These are phyloP conservation scores for Kodamaea restingae DNA, from an alignment of 805 yeast species.

Conservation along the genomic window DNA sequence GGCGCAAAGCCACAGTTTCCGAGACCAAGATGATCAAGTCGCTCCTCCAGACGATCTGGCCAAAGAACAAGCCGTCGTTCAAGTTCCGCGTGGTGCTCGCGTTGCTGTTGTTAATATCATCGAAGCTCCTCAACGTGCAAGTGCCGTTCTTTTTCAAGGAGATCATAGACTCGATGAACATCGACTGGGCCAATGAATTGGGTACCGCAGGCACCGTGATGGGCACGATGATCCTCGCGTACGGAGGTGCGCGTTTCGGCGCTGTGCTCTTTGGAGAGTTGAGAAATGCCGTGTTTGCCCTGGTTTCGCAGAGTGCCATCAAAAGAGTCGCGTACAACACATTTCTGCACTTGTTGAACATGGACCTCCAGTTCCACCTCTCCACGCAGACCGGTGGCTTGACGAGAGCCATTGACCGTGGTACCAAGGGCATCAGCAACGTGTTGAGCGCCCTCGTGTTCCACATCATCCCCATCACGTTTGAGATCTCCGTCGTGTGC, in stretches of 20 bases:
- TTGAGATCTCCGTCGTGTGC: conserved; percentile 89
- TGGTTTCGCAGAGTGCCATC: conserved; percentile 93
- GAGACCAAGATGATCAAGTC: conserved; percentile 58
- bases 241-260: conserved; percentile 92
- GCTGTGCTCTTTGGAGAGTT: conserved; percentile 92
- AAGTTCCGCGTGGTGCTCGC: conserved; percentile 76
- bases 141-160: conserved; percentile 90
- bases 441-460: conserved; percentile 96
- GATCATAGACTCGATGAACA: conserved; percentile 88
- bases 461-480: conserved; percentile 87
- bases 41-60: conserved; percentile 74
- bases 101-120: conserved; percentile 62
- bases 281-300: conserved; percentile 91
- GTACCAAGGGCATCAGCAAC: conserved; percentile 94
- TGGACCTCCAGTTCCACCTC: conserved; percentile 87
- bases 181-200: conserved; percentile 68
- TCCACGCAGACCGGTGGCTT: conserved; percentile 93
- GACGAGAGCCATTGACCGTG: conserved; percentile 94
- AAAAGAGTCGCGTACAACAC: conserved; percentile 85
- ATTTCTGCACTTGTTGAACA: conserved; percentile 72
- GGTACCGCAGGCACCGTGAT: conserved; percentile 67
- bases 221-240: conserved; percentile 67
- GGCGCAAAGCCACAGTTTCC: conserved; percentile 4
- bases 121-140: conserved; percentile 87
- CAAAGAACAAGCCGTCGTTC: conserved; percentile 61